A percentile compares a stretch with the other conserved stretches of the same genome.
These are phyloP conservation scores for Fusarium stilboides DNA, from an alignment of 2,329 filamentous ascomycete genomes.

Conservation along the genomic window DNA sequence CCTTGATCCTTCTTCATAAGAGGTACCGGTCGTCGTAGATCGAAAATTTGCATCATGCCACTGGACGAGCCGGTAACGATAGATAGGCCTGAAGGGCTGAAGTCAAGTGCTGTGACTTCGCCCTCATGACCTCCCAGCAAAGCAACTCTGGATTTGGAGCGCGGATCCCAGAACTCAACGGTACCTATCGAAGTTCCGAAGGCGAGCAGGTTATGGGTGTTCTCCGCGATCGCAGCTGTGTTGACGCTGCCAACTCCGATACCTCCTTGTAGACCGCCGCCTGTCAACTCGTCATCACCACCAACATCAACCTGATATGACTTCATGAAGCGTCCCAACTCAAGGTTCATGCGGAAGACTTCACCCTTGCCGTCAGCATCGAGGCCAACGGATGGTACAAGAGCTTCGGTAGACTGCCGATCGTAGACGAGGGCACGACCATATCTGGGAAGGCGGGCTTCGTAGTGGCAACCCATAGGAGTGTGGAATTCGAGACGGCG, in stretches of 20 bases:
- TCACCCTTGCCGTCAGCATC: slow-evolving; percentile 90
- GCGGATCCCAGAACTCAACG: slow-evolving; percentile 95
- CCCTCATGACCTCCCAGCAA: slow-evolving; percentile 78
- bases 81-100: slow-evolving; percentile 85
- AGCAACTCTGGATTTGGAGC: slow-evolving; percentile 85
- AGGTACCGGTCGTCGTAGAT: slow-evolving; percentile 88
- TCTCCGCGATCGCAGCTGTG: slow-evolving; percentile 86
- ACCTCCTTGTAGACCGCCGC: slow-evolving; percentile 86
- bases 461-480: slow-evolving; percentile 87
- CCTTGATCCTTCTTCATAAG: slow-evolving; percentile 95
- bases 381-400: slow-evolving; percentile 89
- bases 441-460: slow-evolving; percentile 91
- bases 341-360: slow-evolving; percentile 92
- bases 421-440: slow-evolving; percentile 92
- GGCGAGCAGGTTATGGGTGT: slow-evolving; percentile 89
- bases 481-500: slow-evolving; percentile 95
- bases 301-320: slow-evolving; percentile 94
- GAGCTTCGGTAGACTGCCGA: slow-evolving; percentile 83
- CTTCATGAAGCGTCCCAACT: slow-evolving; percentile 93
- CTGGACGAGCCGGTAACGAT: slow-evolving; percentile 89
- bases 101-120: slow-evolving; percentile 90
- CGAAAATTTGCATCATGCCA: slow-evolving; percentile 91
- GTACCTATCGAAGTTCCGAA: slow-evolving; percentile 97
- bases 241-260: slow-evolving; percentile 91
- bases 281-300: slow-evolving; percentile 81